These are phyloP conservation scores for Colletotrichum tamarilloi DNA, from an alignment of 2,329 filamentous ascomycete genomes.

Conservation along the genomic window DNA sequence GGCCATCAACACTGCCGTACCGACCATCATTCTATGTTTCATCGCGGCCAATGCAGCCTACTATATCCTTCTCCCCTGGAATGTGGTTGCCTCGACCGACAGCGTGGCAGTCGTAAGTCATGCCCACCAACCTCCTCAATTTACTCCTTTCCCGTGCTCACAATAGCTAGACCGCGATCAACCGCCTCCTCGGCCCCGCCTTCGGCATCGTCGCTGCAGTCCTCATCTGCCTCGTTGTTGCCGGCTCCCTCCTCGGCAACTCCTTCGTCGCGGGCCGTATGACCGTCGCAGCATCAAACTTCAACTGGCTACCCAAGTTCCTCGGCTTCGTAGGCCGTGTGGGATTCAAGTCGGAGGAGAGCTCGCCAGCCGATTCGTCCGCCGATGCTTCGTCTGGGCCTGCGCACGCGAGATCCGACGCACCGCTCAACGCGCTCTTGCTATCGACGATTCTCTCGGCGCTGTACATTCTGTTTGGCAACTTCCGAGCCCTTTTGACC, in stretches of 20 bases:
- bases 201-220: conserved; percentile 66
- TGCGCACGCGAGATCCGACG: conserved; percentile 51
- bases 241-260: conserved; percentile 71
- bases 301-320: conserved; percentile 59
- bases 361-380: conserved; percentile 18
- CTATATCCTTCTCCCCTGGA: conserved; percentile 72
- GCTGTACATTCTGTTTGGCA: conserved; percentile 69
- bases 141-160: conserved; percentile 11
- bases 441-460: conserved; percentile 61
- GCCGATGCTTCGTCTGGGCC: not conserved
- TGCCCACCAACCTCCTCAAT: not conserved
- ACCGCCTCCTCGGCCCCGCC: conserved; percentile 61
- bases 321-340: conserved; percentile 59
- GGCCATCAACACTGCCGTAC: conserved; percentile 70
- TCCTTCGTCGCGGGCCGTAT: conserved; percentile 72
- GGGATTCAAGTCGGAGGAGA: conserved; percentile 41
- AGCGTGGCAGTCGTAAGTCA: conserved; percentile 70
- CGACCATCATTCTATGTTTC: conserved; percentile 69
- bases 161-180: conserved; percentile 62
- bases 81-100: conserved; percentile 66
- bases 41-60: conserved; percentile 70
- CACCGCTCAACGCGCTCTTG: conserved; percentile 65
- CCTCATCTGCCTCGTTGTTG: conserved; percentile 70
- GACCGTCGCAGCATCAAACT: conserved; percentile 67
- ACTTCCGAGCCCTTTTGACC: conserved; percentile 69